Evolutionary conservation across 768 basidiomycete genomes (phyloP).

Genomic region (Xerocomus spinulosus): DNA sequence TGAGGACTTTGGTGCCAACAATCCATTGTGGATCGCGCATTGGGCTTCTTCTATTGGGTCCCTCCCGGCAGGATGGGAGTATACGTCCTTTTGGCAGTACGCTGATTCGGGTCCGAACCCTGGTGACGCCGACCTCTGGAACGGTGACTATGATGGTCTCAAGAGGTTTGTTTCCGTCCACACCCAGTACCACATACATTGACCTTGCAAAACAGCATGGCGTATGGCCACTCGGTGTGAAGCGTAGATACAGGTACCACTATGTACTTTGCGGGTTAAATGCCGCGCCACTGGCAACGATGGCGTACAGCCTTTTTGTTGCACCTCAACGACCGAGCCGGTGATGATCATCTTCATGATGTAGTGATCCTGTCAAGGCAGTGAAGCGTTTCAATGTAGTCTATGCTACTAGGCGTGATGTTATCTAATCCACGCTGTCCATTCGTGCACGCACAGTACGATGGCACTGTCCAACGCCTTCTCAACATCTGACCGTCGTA

Average conservation of each 20-base stretch:
- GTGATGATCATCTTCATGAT: no score
- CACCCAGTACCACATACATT: neutral
- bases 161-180: constrained; percentile 27
- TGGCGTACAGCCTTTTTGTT: no score
- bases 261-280: no score
- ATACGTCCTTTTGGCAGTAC: constrained; percentile 58
- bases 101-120: constrained; percentile 51
- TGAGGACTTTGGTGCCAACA: constrained; percentile 42
- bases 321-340: no score
- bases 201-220: constrained; percentile 15
- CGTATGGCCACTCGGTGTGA: constrained; percentile 10
- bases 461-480: neutral
- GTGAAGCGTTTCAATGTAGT: no score
- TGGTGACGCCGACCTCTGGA: constrained; percentile 56
- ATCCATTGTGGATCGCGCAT: constrained; percentile 59
- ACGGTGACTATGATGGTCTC: constrained; percentile 45
- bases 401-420: neutral
- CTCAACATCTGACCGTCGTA: neutral
- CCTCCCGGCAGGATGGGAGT: constrained; percentile 57
- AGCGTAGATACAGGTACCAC: no score
- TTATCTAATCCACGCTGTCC: constrained; percentile 16
- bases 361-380: no score
- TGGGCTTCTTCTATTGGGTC: constrained; percentile 47
- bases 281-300: no score
- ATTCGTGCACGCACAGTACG: neutral